Percentiles rank a stretch among this genome's conserved stretches.
These are phyloP conservation scores for Xylariaceae sp. DNA, from an alignment of 2,329 filamentous ascomycete genomes.

Conservation along the genomic window DNA sequence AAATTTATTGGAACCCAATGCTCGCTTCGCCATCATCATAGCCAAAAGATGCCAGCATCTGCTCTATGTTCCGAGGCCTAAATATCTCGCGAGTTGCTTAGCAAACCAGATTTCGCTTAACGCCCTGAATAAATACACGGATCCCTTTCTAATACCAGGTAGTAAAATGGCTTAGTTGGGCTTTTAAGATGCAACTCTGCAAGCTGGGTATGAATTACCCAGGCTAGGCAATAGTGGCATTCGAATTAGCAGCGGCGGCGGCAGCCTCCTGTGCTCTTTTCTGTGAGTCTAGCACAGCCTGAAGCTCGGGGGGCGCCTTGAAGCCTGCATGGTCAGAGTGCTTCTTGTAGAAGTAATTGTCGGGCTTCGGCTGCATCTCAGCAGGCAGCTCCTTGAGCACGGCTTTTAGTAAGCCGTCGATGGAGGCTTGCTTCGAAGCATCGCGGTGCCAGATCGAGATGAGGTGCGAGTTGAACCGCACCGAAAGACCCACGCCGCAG, in stretches of 20 bases:
- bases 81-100: conserved; percentile 4
- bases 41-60: neutral
- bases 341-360: conserved; percentile 80
- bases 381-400: conserved; percentile 69
- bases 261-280: conserved; percentile 43
- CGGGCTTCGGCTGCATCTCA: conserved; percentile 67
- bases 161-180: neutral
- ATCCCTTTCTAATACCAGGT: conserved; percentile 2
- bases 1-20: neutral
- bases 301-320: conserved; percentile 58
- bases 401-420: conserved; percentile 67
- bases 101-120: conserved; percentile 4
- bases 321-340: conserved; percentile 86
- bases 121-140: conserved; percentile 18
- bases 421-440: conserved; percentile 71
- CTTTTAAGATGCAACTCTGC: neutral
- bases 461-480: conserved; percentile 83
- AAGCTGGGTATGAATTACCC: conserved; percentile 11
- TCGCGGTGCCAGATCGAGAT: conserved; percentile 94
- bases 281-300: conserved; percentile 55
- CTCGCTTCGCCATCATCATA: neutral
- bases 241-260: conserved; percentile 25
- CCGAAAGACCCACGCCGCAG: conserved; percentile 81
- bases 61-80: neutral
- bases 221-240: conserved; percentile 23